Evolutionary conservation across 2,329 filamentous ascomycete genomes (phyloP).

Genomic region (Rugonectria rugulosa): DNA sequence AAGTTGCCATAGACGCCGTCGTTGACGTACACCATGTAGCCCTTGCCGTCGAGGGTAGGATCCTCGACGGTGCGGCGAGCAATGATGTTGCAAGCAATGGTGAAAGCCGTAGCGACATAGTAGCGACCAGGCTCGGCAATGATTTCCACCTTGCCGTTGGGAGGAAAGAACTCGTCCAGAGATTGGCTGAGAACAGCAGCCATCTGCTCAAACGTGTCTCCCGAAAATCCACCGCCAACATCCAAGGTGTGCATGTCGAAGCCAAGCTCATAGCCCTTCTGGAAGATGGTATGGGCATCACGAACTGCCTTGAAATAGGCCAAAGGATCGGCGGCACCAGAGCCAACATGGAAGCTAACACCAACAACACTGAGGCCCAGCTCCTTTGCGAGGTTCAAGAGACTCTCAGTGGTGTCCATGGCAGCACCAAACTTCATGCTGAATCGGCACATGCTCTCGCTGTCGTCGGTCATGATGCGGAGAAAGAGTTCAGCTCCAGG

Average conservation of each 20-base stretch:
- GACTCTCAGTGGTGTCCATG: constrained; percentile 78
- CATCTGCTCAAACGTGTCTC: constrained; percentile 92
- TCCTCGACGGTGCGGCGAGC: constrained; percentile 88
- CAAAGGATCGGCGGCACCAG: constrained; percentile 90
- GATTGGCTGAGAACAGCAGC: constrained; percentile 80
- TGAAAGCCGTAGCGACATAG: constrained; percentile 94
- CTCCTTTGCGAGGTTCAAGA: constrained; percentile 81
- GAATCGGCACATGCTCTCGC: constrained; percentile 89
- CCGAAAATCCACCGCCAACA: constrained; percentile 91
- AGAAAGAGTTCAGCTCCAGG: constrained; percentile 91
- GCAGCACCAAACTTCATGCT: constrained; percentile 98
- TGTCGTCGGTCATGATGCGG: constrained; percentile 96
- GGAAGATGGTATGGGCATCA: constrained; percentile 88
- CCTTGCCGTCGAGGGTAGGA: constrained; percentile 68
- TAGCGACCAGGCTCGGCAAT: constrained; percentile 97
- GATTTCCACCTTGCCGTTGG: constrained; percentile 73
- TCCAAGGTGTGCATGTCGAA: constrained; percentile 88
- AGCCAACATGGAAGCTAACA: constrained; percentile 98
- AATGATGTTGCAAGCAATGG: constrained; percentile 94
- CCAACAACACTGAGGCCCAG: constrained; percentile 91
- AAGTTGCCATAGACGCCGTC: constrained; percentile 99
- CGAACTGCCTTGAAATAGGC: constrained; percentile 91
- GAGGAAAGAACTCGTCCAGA: constrained; percentile 87
- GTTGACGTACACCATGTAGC: constrained; percentile 98
- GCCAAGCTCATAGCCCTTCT: constrained; percentile 79